A percentile compares a stretch with the other conserved stretches of the same genome.
Evolutionary conservation across 306 rosid genomes (phyloP).

Genomic region (Castanospermum australe): DNA sequence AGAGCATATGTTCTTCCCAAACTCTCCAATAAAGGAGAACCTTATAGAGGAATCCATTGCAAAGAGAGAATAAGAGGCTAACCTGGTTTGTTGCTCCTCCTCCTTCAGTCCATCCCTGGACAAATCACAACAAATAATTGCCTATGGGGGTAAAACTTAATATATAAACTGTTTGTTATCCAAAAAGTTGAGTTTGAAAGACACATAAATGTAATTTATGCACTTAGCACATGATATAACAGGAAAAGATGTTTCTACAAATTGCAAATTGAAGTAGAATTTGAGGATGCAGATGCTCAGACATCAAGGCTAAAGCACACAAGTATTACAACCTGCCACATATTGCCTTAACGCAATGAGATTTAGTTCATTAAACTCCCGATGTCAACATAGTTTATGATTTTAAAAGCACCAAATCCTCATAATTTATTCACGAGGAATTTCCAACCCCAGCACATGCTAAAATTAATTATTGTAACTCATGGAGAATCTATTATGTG

Average conservation of each 20-base stretch:
- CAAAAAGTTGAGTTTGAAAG: conserved; percentile 26
- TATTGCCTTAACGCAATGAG: neutral
- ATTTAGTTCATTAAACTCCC: neutral
- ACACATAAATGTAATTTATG: conserved; percentile 7
- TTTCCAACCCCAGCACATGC: neutral
- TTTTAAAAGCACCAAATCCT: neutral
- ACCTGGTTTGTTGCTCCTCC: conserved; percentile 51
- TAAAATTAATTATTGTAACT: neutral
- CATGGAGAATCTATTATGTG: neutral
- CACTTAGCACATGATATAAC: neutral
- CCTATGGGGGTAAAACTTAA: conserved; percentile 31
- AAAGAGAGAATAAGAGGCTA: conserved; percentile 30
- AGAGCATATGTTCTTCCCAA: conserved; percentile 15
- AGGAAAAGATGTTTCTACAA: neutral
- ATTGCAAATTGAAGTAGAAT: conserved; percentile 1
- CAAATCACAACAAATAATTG: conserved; percentile 47
- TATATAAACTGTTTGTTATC: conserved; percentile 24
- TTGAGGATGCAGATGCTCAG: neutral
- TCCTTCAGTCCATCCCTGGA: conserved; percentile 55
- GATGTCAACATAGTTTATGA: neutral
- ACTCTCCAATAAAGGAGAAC: conserved; percentile 33
- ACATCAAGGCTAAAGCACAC: conserved; percentile 18
- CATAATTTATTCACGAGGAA: neutral
- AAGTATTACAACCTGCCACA: neutral
- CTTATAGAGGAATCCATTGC: conserved; percentile 29